Conservation (phyloP, 75 land plant species). For the Pinus tabuliformis region DNA sequence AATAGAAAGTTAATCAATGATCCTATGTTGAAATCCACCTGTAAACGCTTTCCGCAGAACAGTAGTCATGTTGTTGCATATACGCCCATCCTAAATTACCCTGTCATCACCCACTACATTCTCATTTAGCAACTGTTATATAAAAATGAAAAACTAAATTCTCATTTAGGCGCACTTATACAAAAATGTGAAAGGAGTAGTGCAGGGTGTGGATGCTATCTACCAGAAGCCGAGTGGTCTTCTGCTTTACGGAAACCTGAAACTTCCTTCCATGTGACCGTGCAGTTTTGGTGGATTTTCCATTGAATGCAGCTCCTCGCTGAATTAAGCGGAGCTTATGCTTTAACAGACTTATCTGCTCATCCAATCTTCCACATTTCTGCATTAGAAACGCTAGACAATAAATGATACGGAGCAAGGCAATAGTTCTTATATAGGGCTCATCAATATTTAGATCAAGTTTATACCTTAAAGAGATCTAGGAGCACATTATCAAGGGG, state of each 20-base stretch:
- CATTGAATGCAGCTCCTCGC: slow-evolving; percentile 83
- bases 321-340: slow-evolving; percentile 76
- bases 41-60: slow-evolving; percentile 39
- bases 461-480: slow-evolving; percentile 64
- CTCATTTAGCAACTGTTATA: too few species aligned
- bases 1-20: too few species aligned
- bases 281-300: slow-evolving; percentile 84
- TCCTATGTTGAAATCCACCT: slow-evolving; percentile 6
- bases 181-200: too few species aligned
- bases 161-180: too few species aligned
- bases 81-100: slow-evolving; percentile 96
- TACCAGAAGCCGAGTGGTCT: slow-evolving; percentile 87
- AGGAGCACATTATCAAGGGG: slow-evolving; percentile 67
- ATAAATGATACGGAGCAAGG: too few species aligned
- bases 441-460: not conserved
- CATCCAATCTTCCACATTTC: slow-evolving; percentile 90
- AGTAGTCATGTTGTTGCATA: slow-evolving; percentile 71
- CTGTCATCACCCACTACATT: slow-evolving; percentile 22
- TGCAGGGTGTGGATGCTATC: not conserved
- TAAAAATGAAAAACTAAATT: not conserved
- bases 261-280: slow-evolving; percentile 95
- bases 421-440: not conserved
- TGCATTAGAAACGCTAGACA: not conserved
- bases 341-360: slow-evolving; percentile 82
- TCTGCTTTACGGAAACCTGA: slow-evolving; percentile 88